phyloP scores from a whole-genome alignment of 805 yeast genomes.

The Hanseniaspora valbyensis region DNA sequence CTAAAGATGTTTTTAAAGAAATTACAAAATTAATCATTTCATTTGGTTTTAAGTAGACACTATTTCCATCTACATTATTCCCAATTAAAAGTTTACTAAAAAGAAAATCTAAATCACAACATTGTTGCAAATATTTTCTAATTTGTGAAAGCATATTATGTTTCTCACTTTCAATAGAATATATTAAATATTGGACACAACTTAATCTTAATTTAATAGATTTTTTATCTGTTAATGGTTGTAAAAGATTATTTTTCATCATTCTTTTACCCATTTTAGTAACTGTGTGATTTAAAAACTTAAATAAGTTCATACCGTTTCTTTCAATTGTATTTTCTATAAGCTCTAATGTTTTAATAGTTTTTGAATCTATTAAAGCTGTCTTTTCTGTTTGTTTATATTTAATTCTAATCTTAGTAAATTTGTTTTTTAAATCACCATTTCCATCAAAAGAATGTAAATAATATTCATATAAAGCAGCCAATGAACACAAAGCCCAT shows the following conservation, averaged over 20 bases:
- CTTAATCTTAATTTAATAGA: conserved; percentile 31
- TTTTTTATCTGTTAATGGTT: conserved; percentile 34
- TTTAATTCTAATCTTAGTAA: conserved; percentile 30
- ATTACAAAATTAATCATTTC: conserved; percentile 36
- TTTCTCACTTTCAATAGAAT: conserved; percentile 15
- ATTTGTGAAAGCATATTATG: no score
- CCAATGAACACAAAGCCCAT: conserved; percentile 28
- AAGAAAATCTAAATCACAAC: conserved; percentile 34
- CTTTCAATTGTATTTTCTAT: conserved; percentile 28
- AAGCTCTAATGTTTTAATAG: conserved; percentile 33
- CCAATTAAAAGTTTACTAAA: conserved; percentile 31
- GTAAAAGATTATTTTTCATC: conserved; percentile 35
- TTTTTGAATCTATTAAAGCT: conserved; percentile 35
- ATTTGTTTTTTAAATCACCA: conserved; percentile 17
- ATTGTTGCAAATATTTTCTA: conserved; percentile 22
- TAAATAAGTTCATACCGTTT: conserved; percentile 29
- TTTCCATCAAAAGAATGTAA: conserved; percentile 16
- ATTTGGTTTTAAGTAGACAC: conserved; percentile 22
- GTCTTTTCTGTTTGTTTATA: conserved; percentile 33
- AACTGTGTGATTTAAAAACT: conserved; percentile 31
- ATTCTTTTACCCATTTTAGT: conserved; percentile 40
- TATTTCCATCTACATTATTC: conserved; percentile 14
- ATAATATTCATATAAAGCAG: conserved; percentile 30
- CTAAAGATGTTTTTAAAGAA: conserved; percentile 31
- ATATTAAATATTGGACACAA: conserved; percentile 31